A percentile compares a stretch with the other conserved stretches of the same genome.
These are phyloP conservation scores for Seminavis robusta DNA, from an alignment of 108 stramenopile genomes.

Conservation along the genomic window DNA sequence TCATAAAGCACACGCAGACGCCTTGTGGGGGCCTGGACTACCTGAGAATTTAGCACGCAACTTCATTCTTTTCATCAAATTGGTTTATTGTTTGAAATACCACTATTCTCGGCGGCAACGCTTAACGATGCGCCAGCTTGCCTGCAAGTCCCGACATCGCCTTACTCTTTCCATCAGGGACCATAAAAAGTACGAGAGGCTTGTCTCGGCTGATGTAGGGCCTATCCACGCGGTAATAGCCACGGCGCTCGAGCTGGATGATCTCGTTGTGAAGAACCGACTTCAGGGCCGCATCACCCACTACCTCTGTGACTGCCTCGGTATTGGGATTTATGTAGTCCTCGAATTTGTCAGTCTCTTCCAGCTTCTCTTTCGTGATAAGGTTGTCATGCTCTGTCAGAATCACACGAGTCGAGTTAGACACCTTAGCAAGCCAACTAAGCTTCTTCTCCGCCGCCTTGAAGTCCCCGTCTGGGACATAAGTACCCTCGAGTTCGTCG, in stretches of 20 bases:
- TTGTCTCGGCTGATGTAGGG: constrained; percentile 84
- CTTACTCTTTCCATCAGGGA: constrained; percentile 97
- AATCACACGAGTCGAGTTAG: constrained; percentile 39
- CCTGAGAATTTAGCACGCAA: too few relatives aligned
- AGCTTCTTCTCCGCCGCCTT: constrained; percentile 92
- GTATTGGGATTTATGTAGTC: constrained; percentile 91
- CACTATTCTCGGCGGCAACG: too few relatives aligned
- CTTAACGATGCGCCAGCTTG: constrained; percentile 88
- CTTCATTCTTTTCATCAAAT: too few relatives aligned
- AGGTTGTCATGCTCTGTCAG: constrained; percentile 93
- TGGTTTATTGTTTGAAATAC: too few relatives aligned
- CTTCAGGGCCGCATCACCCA: constrained; percentile 82
- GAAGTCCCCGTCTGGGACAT: constrained; percentile 86
- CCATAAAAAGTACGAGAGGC: constrained; percentile 89
- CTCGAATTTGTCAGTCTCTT: constrained; percentile 95
- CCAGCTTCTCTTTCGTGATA: constrained; percentile 92
- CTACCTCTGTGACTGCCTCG: constrained; percentile 72
- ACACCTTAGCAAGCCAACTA: constrained; percentile 85
- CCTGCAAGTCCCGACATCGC: constrained; percentile 90
- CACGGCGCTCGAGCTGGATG: constrained; percentile 97
- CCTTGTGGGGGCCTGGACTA: too few relatives aligned
- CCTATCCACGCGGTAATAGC: constrained; percentile 92
- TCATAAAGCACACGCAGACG: too few relatives aligned
- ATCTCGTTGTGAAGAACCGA: constrained; percentile 83
- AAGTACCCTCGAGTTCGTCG: constrained; percentile 63